phyloP scores from a whole-genome alignment of 495 filamentous ascomycete species.

The Podospora anserina region DNA sequence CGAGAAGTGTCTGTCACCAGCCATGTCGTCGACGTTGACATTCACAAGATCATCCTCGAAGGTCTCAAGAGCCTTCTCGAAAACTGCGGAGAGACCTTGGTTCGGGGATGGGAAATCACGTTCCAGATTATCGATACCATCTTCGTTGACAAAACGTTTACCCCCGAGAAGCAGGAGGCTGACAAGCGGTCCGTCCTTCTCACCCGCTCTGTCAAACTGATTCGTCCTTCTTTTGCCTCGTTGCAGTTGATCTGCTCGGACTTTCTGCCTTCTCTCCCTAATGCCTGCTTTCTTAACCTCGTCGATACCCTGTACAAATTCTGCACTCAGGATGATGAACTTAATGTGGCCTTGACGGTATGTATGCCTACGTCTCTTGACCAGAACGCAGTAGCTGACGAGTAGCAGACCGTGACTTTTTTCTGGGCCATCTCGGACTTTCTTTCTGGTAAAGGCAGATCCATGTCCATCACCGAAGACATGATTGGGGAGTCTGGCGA shows the following conservation, averaged over 20 bases:
- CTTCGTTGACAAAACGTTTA: conserved; percentile 53
- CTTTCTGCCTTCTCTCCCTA: conserved; percentile 76
- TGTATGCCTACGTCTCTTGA: conserved; percentile 15
- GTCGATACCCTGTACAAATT: conserved; percentile 88
- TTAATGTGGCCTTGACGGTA: conserved; percentile 92
- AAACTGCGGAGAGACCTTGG: conserved; percentile 79
- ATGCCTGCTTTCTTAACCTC: conserved; percentile 72
- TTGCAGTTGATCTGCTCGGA: conserved; percentile 92
- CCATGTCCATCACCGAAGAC: conserved; percentile 46
- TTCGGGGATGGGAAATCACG: conserved; percentile 76
- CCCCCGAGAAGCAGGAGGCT: conserved; percentile 25
- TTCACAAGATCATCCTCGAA: conserved; percentile 79
- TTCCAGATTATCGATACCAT: conserved; percentile 84
- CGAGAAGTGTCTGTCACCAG: conserved; percentile 50
- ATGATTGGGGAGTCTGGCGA: conserved; percentile 53
- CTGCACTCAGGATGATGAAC: conserved; percentile 79
- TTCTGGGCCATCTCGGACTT: conserved; percentile 95
- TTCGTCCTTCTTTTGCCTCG: conserved; percentile 80
- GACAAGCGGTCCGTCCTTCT: conserved; percentile 30
- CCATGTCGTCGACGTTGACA: conserved; percentile 65
- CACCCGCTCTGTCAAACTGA: conserved; percentile 68
- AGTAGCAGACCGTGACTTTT: conserved; percentile 72
- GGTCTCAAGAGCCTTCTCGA: conserved; percentile 79
- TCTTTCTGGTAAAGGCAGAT: conserved; percentile 51
- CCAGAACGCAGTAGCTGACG: conserved; percentile 23